Evolutionary conservation across 352 stramenopile genomes (phyloP).

Genomic region (Pythium rhizo-oryzae): DNA sequence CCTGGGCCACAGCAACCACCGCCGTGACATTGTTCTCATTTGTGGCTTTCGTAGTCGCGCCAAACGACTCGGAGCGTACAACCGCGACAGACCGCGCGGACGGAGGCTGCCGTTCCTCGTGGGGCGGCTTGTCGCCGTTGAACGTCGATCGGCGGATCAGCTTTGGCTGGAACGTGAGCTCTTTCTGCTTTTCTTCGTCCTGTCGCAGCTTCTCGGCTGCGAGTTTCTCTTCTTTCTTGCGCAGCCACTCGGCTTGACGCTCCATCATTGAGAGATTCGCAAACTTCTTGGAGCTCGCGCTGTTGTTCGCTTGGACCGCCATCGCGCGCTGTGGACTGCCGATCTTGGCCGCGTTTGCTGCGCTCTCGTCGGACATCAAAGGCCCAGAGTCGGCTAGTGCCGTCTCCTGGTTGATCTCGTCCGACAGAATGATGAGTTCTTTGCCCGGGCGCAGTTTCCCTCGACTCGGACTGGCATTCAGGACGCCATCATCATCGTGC

Average conservation of each 20-base stretch:
- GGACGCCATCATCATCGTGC: constrained; percentile 11
- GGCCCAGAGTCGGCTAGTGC: constrained; percentile 20
- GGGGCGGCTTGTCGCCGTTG: constrained; percentile 38
- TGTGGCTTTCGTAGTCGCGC: background rate
- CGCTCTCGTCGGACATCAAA: constrained; percentile 22
- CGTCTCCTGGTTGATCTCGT: constrained; percentile 35
- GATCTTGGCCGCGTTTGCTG: background rate
- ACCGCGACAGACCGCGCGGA: constrained; percentile 16
- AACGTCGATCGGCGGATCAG: constrained; percentile 71
- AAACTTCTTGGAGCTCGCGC: constrained; percentile 48
- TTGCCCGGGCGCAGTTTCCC: constrained; percentile 81
- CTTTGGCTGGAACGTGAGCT: constrained; percentile 86
- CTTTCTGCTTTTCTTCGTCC: constrained; percentile 69
- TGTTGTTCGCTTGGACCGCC: background rate
- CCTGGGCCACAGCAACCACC: background rate
- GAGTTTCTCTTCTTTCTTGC: constrained; percentile 80
- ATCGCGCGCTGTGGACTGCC: constrained; percentile 12
- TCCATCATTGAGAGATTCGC: constrained; percentile 75
- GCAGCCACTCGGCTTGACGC: constrained; percentile 76
- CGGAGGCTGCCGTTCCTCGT: constrained; percentile 19
- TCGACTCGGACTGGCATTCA: constrained; percentile 59
- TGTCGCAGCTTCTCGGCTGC: constrained; percentile 64
- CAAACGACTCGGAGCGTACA: constrained; percentile 21
- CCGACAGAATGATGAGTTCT: constrained; percentile 72
- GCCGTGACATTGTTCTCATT: background rate